phyloP scores from a whole-genome alignment of 2,329 filamentous ascomycete species.

The Orbilia ellipsospora region DNA sequence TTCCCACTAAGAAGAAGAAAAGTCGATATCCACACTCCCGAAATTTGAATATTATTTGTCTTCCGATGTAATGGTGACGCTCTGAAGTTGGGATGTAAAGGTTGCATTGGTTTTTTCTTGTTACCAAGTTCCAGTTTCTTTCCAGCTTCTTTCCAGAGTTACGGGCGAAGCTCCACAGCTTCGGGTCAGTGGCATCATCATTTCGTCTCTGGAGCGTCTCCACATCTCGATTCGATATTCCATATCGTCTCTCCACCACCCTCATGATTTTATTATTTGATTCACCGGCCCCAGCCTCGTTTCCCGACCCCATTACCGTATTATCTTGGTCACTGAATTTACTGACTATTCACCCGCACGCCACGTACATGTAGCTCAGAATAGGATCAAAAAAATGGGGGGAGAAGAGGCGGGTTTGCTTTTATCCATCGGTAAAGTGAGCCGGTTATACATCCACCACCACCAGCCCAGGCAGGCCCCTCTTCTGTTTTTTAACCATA shows the following conservation, averaged over 20 bases:
- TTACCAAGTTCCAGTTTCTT: constrained; percentile 43
- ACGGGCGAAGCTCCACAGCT: constrained; percentile 50
- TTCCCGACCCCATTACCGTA: neutral
- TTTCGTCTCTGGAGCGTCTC: neutral
- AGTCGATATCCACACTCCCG: neutral
- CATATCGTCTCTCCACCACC: neutral
- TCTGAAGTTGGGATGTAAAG: constrained; percentile 19
- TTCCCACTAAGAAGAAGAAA: constrained; percentile 1
- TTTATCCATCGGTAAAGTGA: constrained; percentile 52
- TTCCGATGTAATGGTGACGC: constrained; percentile 20
- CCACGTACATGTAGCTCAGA: neutral
- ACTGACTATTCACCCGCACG: constrained; percentile 25
- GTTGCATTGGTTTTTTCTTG: constrained; percentile 37
- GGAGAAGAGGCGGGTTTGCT: constrained; percentile 28
- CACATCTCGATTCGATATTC: neutral
- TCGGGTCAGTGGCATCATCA: constrained; percentile 34
- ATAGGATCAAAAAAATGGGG: constrained; percentile 7
- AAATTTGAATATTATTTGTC: no score
- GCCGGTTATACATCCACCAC: constrained; percentile 53
- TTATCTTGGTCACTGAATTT: constrained; percentile 4
- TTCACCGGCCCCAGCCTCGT: constrained; percentile 2
- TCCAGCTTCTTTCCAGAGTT: constrained; percentile 28
- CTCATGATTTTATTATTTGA: neutral
- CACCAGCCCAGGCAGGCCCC: neutral
- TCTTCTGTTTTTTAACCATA: no score